Evolutionary conservation across 257 asterid species (phyloP), one percentile per base, ranked within the genome.

Genomic region (Salvia miltiorrhiza): DNA sequence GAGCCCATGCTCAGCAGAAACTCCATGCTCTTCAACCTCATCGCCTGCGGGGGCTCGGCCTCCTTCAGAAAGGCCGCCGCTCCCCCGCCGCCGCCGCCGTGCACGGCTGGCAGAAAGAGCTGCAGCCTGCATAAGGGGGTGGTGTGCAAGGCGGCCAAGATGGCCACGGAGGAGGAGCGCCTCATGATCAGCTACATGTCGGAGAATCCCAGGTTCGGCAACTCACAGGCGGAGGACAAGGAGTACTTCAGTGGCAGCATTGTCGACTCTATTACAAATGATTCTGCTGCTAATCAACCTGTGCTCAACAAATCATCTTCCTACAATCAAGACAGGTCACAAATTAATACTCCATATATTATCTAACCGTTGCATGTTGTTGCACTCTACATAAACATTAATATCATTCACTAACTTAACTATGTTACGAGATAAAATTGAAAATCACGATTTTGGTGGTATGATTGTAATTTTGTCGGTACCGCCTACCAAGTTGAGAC

Each of bases 221-320:
- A 79, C 56, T 35, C 79, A 79, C 93, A 81, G 67, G 35, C 78
- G 0, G 95, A 88, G 80, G 98, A 90, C 65, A 93, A 86, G 74
- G 96, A 90, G 64, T 93, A 88, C 52, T 93, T 90, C 56, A 93
- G 98, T 68, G 98, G 98, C 61, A 93, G 97, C 77, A 93, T 93
- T 67, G 90, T 88, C 20, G 98, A 88, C 37, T 45, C 88, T 48
- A 84, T 88, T 11, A 54, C 71, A 9, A 79, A 56, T 3, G 92
- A 86, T 26, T 72, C 23, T 0, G 48, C 23, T 0, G 48, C 48
- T 48, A 14, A 24, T n/a, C 76, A 45, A 30, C 85, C 91, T 20
- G 47, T 53, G 9, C 64, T 93, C 73, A 86, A 88, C 85, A 90
- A 81, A 81, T 90, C 98, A 0, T 79, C 92, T 60, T 93, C 98